Conservation (phyloP, 768 basidiomycete species). For the Suillus subalutaceus region DNA sequence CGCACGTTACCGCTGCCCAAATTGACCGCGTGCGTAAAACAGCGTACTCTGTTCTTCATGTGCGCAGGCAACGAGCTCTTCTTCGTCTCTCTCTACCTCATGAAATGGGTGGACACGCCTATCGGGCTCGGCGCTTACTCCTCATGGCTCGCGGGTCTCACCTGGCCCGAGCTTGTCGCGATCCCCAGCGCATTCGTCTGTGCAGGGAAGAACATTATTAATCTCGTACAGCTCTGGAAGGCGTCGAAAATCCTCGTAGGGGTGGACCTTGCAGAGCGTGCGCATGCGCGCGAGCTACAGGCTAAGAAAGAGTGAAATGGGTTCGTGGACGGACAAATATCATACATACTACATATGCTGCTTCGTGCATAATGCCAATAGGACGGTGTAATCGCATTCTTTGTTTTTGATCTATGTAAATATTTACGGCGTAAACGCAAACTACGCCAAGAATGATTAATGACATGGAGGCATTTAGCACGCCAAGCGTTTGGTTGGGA, state of each 20-base stretch:
- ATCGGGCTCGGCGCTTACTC: constrained; percentile 47
- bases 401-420: constrained; percentile 11
- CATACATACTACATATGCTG: constrained; percentile 14
- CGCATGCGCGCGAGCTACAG: constrained; percentile 51
- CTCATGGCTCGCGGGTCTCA: constrained; percentile 39
- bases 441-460: neutral
- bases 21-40: constrained; percentile 5
- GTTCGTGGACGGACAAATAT: constrained; percentile 11
- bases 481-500: neutral
- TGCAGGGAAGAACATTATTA: constrained; percentile 86
- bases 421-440: neutral
- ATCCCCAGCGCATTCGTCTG: constrained; percentile 66
- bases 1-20: neutral
- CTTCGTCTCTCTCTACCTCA: constrained; percentile 93
- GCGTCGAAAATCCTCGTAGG: constrained; percentile 94
- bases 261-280: constrained; percentile 87
- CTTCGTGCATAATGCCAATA: constrained; percentile 11
- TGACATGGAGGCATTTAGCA: neutral
- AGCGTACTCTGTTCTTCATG: constrained; percentile 88
- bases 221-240: constrained; percentile 97
- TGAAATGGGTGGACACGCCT: constrained; percentile 79
- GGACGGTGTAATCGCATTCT: constrained; percentile 14
- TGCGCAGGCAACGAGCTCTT: constrained; percentile 97
- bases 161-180: constrained; percentile 80
- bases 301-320: constrained; percentile 28